phyloP scores from a whole-genome alignment of 768 basidiomycete genomes.

The Nidularia sp. region DNA sequence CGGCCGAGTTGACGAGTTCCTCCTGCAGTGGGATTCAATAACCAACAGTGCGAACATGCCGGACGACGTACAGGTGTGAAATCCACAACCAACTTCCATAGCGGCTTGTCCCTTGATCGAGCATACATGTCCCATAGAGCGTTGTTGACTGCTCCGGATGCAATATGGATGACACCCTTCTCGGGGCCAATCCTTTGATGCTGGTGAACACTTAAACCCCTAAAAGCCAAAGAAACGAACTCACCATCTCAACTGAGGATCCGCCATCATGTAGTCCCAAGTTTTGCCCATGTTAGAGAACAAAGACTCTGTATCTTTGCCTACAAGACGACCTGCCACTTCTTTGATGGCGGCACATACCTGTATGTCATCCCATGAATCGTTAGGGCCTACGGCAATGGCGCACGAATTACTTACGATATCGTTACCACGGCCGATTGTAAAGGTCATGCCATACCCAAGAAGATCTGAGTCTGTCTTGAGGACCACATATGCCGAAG shows the following conservation, averaged over 20 bases:
- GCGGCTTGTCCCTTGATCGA: constrained; percentile 71
- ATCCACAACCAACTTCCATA: constrained; percentile 93
- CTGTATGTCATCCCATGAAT: constrained; percentile 24
- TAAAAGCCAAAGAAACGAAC: constrained; percentile 11
- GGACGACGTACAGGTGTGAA: constrained; percentile 59
- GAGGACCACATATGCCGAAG: constrained; percentile 85
- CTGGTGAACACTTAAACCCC: not conserved
- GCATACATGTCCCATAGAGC: constrained; percentile 95
- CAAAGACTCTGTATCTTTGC: constrained; percentile 75
- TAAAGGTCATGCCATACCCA: constrained; percentile 94
- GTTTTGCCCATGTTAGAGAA: constrained; percentile 90
- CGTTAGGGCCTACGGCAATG: not conserved
- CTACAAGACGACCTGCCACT: constrained; percentile 78
- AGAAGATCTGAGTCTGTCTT: constrained; percentile 70
- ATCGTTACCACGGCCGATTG: constrained; percentile 92
- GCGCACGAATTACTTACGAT: constrained; percentile 48
- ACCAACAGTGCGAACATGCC: not conserved
- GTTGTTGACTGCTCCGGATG: constrained; percentile 85
- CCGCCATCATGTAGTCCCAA: constrained; percentile 83
- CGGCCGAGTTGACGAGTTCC: constrained; percentile 69
- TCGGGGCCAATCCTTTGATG: constrained; percentile 80
- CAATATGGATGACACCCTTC: constrained; percentile 93
- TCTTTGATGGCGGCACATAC: constrained; percentile 79
- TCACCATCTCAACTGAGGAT: constrained; percentile 89
- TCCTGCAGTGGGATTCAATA: constrained; percentile 52